Evolutionary conservation across 2,329 filamentous ascomycete genomes (phyloP), one percentile per base, ranked within the genome.

Genomic region (Cadophora sp.): DNA sequence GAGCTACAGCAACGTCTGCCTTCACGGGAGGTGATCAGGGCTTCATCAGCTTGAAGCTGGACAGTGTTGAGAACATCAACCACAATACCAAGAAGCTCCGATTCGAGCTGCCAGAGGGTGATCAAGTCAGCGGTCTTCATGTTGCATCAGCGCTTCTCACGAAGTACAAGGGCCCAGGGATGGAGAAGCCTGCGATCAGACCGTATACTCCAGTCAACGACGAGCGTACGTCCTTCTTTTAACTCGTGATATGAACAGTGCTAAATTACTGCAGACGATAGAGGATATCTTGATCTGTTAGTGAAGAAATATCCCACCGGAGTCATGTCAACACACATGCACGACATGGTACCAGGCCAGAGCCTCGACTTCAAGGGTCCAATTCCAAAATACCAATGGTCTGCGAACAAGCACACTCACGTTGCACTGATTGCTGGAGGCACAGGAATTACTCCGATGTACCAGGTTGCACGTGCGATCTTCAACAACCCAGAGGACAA

Each of bases 391-490:
- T 98, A 97, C 81, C 81, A 88, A 39, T 98, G 94, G 94, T 78
- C 87, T 62, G 77, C 90, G 73, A 98, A 98, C 87, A 97, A 97
- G 87, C 94, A 97, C 83, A 83, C 92, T 68, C 94, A 98, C 84
- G 88, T 96, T 75, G 90, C 88, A 47, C 84, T 95, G 72, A 87
- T 99, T 70, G 93, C 95, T n/a, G 96, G 96, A 75, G 96, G 96
- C 72, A 97, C 96, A 8, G 96, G 96, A 69, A 97, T 99, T 80
- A 96, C 96, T 13, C 96, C 96, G 73, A 97, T 98, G 95, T 98
- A 92, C 85, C 96, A 99, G 85, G 89, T 99, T 55, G 85, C 89
- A 72, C 93, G 93, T 70, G 87, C 90, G 77, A 97, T 99, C 82
- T 97, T 98, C 89, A 93, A 91, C 81, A 97, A 97, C 87, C 93